These are phyloP conservation scores for Xylariaceae sp. DNA, from an alignment of 2,329 filamentous ascomycete genomes.

Conservation along the genomic window DNA sequence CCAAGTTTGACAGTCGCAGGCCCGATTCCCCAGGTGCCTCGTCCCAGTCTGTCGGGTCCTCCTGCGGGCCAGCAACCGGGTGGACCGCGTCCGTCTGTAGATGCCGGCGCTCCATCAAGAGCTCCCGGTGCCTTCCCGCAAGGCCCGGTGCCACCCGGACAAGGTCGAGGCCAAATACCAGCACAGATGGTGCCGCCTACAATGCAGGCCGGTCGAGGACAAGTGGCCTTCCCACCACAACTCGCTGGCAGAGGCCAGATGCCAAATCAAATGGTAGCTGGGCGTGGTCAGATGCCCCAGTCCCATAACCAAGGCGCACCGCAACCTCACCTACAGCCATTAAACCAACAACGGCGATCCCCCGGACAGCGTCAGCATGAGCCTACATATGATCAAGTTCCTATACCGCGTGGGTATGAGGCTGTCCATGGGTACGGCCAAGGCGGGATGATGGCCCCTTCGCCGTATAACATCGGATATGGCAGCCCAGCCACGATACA, in stretches of 20 bases:
- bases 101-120: conserved; percentile 8
- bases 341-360: conserved; percentile 5
- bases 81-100: conserved; percentile 5
- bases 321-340: conserved; percentile 5
- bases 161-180: conserved; percentile 9
- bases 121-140: conserved; percentile 3
- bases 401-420: conserved; percentile 25
- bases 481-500: conserved; percentile 9
- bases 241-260: conserved; percentile 12
- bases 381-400: conserved; percentile 23
- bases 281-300: conserved; percentile 13
- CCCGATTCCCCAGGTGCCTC: conserved; percentile 1
- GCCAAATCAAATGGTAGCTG: conserved; percentile 8
- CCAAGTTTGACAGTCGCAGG: too few species aligned
- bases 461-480: conserved; percentile 21
- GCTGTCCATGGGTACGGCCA: conserved; percentile 25
- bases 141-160: conserved; percentile 9
- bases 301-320: conserved; percentile 6
- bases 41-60: conserved; percentile 2
- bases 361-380: conserved; percentile 9
- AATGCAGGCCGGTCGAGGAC: too few species aligned
- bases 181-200: conserved; percentile 4
- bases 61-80: conserved; percentile 2
- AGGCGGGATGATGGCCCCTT: conserved; percentile 16
- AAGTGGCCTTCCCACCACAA: too few species aligned